A percentile compares a stretch with the other conserved stretches of the same genome.
phyloP scores from a whole-genome alignment of 352 stramenopile genomes.

The Pythium dissotocum region DNA sequence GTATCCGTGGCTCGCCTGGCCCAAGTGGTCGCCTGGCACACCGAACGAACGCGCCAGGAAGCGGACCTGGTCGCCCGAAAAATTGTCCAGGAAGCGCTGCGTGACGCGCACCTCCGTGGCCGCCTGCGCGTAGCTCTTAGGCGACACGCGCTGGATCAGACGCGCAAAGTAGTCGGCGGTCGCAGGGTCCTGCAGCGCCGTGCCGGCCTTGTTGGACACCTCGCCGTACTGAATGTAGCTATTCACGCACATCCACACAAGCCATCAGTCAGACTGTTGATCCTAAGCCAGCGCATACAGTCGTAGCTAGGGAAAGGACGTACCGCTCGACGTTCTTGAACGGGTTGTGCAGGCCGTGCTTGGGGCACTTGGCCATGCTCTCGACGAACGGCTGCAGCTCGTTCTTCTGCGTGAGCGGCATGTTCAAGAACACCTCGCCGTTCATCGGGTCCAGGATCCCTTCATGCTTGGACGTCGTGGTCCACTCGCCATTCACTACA shows the following conservation, averaged over 20 bases:
- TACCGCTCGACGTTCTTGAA: constrained; percentile 97
- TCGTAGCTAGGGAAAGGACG: constrained; percentile 6
- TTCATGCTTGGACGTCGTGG: constrained; percentile 62
- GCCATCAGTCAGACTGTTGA: not conserved
- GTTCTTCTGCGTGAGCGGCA: constrained; percentile 90
- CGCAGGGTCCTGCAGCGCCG: constrained; percentile 83
- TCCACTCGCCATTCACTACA: constrained; percentile 91
- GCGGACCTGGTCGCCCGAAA: constrained; percentile 95
- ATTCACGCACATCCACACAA: not conserved
- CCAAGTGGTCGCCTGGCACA: constrained; percentile 96
- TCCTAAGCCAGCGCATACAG: not conserved
- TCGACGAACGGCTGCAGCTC: constrained; percentile 94
- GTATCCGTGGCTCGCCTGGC: constrained; percentile 94
- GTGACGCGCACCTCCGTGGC: constrained; percentile 92
- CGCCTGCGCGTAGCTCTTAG: constrained; percentile 97
- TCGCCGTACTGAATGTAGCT: constrained; percentile 76
- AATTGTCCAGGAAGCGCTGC: constrained; percentile 97
- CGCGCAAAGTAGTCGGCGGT: constrained; percentile 95
- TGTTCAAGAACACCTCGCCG: constrained; percentile 92
- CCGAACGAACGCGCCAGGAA: constrained; percentile 96
- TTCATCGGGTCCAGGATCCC: constrained; percentile 94
- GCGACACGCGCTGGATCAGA: constrained; percentile 96
- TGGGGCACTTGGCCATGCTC: constrained; percentile 91
- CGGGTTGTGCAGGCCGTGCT: constrained; percentile 98
- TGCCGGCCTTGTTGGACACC: constrained; percentile 80